Evolutionary conservation across 352 stramenopile species (phyloP), one percentile per base, ranked within the genome.

Genomic region (Phytophthora citricola): DNA sequence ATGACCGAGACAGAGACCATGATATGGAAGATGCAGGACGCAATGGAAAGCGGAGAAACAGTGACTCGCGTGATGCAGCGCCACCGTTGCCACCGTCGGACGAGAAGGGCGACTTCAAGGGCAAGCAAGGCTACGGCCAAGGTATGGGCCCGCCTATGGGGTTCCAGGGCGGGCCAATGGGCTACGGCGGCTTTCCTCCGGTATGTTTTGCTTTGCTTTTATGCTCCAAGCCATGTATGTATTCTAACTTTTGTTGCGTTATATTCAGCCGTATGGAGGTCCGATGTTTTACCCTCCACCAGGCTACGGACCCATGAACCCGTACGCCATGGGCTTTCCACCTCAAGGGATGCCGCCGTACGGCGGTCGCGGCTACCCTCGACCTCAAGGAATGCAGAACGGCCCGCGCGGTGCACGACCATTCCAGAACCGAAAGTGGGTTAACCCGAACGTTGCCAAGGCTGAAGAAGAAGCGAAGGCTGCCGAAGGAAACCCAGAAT

Each of bases 391-490:
- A 32, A 67, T 74, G 48, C 67, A 68, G 24, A 71, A 53, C 40
- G 75, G 59, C 26, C 70, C 55, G 17, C 79, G 79, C 24, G 79
- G 70, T 20, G 70, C 81, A 26, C 82, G 81, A 41, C 78, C 78
- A 58, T 95, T 92, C 65, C 82, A 90, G 64, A 94, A 95, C 57
- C 76, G 79, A 44, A 94, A 79, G 57, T 95, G 87, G 87, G 84
- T 95, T 8, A 95, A 95, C 69, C 87, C 87, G 7, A 92, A 90
- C 41, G 79, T 81, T 26, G 78, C 70, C 20, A 92, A 91, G 66
- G 44, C 70, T 9, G 83, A 88, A 46, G 69, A 76, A 59, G 69
- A 76, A 59, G 63, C 52, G 11, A 73, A 78, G 44, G 52, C 41
- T 1, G 67, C 65, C 15, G 63, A 74, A 63, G 58, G 63, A 27